Percentiles rank a stretch among this genome's conserved stretches.
Conservation (phyloP, 2,329 filamentous ascomycete genomes). For the Diplodia mutila region DNA sequence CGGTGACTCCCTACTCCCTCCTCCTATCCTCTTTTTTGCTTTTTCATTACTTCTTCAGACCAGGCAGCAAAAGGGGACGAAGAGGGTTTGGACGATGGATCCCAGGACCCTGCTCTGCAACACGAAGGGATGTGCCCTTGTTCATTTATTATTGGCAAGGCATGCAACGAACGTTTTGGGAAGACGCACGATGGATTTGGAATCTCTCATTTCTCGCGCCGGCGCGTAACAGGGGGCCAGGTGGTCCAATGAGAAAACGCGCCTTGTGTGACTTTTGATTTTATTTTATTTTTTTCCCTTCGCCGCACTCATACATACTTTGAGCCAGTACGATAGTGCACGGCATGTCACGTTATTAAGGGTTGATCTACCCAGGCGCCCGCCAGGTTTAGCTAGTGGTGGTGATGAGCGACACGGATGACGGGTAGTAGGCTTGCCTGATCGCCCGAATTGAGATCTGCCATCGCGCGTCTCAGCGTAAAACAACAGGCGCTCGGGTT, state of each 20-base stretch:
- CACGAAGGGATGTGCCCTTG: conserved; percentile 13
- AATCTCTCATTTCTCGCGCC: conserved; percentile 19
- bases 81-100: neutral
- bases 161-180: conserved; percentile 7
- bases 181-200: conserved; percentile 12
- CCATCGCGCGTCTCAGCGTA: conserved; percentile 16
- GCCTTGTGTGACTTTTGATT: neutral
- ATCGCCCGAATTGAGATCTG: conserved; percentile 10
- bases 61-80: conserved; percentile 8
- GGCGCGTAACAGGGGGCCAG: conserved; percentile 1
- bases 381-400: neutral
- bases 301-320: neutral
- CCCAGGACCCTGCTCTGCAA: neutral
- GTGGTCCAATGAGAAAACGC: neutral
- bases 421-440: neutral
- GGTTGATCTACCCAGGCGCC: neutral
- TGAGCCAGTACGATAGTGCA: neutral
- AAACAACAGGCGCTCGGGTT: conserved; percentile 5
- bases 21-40: neutral
- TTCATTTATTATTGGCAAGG: conserved; percentile 13
- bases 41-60: neutral
- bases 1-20: neutral
- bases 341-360: neutral
- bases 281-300: neutral
- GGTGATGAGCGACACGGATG: neutral